Base-by-base conservation (phyloP, 2,329 filamentous ascomycete species). In the Penicillium glabrum region DNA sequence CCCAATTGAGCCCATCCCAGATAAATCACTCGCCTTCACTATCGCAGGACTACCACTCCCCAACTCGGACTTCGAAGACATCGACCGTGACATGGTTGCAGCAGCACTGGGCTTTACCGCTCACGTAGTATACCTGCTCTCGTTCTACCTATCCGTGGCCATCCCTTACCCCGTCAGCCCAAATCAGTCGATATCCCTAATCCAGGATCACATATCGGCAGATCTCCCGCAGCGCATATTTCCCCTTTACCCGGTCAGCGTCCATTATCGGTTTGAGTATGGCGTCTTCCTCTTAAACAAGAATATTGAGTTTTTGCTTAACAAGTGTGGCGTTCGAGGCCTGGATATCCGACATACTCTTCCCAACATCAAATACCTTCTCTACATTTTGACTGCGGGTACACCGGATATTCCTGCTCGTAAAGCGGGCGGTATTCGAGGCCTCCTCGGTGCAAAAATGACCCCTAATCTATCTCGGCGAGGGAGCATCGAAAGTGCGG, bases 271-370 rank as follows among this genome's bases (percentile, higher is more conserved):
- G 2, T 98, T 98, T 73, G 93, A 98, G 67, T 99, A 98, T 72
- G 95, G 83, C 11, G 95, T 96, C 70, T 99, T 98, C 67, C 79
- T 98, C n/a, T 82, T 99, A 14, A 98, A 98, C 78, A 97, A 98
- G 75, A 81, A 98, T 69, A 93, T 99, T 54, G 93, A 98, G 65
- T 80, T 87, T 47, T 71, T 89, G 11, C 78, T 86, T 65, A 83
- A 81, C 58, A 76, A 79, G 1, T 87, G 92, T 62, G 89, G 89
- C 0, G 79, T 97, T 13, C 87, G 88, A 46, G 87, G 96, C 1
- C 83, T 97, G 61, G 95, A 99, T 68, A 91, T 97, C 19, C 85
- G 95, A 5, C 91, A 98, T 65, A 96, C 93, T 0, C 78, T 98
- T 7, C 92, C 93, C 1, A 99, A 99, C 69, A 79, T 99, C 10